Evolutionary conservation across 805 yeast species (phyloP), one percentile per base, ranked within the genome.

Genomic region (Sungouiozyma intestinalis): DNA sequence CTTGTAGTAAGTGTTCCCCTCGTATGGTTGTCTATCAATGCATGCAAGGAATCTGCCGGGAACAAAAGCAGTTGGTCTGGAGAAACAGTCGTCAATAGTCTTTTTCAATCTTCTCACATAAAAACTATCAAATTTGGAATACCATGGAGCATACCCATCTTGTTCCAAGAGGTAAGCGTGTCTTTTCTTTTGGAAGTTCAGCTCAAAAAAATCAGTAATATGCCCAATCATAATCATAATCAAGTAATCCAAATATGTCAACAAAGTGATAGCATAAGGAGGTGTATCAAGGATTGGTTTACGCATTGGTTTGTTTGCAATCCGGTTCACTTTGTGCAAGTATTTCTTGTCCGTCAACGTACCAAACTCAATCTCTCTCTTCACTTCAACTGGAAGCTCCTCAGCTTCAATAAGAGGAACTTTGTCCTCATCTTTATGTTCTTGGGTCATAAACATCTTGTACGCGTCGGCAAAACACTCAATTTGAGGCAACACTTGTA

Each of bases 111-210:
- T 79, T 54, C 99, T 81, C 35, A 88, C 81, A 63, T 88, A 92
- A 61, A 92, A 94, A 48, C 85, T 78, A 64, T 92, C 99, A 60
- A 90, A 87, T 38, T 87, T 90, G 19, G 92, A 83, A 54, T 82
- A 84, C 82, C 95, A 83, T 21, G 99, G 97, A 29, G 98, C 97
- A 55, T 85, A 79, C 1, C 98, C 98, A 59, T 90, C 79, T 48
- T 73, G 72, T 55, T 85, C 90, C 40, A 81, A 63, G 45, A 88
- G 69, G 49, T 81, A 83, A 34, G 64, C 66, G 53, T 81, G 83
- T 42, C 71, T 74, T 40, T 74, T 72, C 16, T 84, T 82, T 57
- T 73, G 74, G 63, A 88, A 83, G 17, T 69, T 65, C 58, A 81
- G 76, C 42, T 95, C 95, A 45, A 86, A 73, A 61, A 80, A 90